Percentiles rank a stretch among this genome's conserved stretches.
phyloP scores from a whole-genome alignment of 176 grass and related monocot genomes.

The Ananas comosus region DNA sequence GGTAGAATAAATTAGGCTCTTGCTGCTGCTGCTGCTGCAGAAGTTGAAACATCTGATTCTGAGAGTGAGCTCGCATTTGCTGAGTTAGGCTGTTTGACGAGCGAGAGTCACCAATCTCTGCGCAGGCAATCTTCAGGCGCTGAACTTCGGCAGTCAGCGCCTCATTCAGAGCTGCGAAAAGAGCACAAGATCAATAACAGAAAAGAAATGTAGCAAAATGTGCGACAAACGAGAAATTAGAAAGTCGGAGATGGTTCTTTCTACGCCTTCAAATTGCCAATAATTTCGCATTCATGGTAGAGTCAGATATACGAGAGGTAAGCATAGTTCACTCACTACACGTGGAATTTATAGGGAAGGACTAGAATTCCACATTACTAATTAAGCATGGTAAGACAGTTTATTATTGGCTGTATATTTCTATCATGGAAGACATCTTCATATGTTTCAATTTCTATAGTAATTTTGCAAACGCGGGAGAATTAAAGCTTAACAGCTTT shows the following conservation, averaged over 20 bases:
- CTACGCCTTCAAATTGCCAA: not conserved
- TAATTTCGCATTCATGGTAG: no score
- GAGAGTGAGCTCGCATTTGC: constrained; percentile 42
- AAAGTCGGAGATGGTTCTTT: not conserved
- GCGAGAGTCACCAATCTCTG: constrained; percentile 39
- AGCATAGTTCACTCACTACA: no score
- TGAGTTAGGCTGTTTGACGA: constrained; percentile 35
- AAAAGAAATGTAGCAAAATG: not conserved
- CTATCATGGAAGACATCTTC: no score
- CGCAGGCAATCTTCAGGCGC: constrained; percentile 57
- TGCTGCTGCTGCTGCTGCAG: constrained; percentile 30
- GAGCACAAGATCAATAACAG: not conserved
- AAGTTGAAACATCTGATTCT: constrained; percentile 48
- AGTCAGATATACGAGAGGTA: no score
- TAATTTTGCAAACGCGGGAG: no score
- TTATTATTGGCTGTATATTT: no score
- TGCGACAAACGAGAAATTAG: not conserved
- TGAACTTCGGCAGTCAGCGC: constrained; percentile 76
- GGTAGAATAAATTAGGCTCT: constrained; percentile 58
- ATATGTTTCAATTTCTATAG: no score
- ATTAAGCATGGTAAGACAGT: no score
- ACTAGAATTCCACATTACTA: no score
- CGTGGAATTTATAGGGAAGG: no score
- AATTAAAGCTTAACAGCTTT: no score
- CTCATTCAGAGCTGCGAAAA: constrained; percentile 66